phyloP scores from a whole-genome alignment of 179 eudicot genomes.

The Heliamphora pulchella region DNA sequence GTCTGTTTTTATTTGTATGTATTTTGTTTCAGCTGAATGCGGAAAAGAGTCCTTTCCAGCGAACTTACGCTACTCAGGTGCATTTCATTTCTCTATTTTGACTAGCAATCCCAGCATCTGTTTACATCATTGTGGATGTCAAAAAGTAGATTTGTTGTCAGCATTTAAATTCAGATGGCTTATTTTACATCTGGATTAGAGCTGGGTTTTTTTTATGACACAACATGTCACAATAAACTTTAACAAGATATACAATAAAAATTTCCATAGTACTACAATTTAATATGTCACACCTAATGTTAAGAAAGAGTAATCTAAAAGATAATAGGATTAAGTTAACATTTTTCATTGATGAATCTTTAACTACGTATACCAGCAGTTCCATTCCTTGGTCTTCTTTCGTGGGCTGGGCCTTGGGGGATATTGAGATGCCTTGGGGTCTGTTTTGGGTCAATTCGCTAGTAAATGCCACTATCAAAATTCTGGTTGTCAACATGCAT shows the following conservation, averaged over 20 bases:
- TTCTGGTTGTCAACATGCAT: background rate
- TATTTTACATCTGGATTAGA: background rate
- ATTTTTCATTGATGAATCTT: background rate
- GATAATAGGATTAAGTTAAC: background rate
- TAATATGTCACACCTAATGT: background rate
- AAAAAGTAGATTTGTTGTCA: background rate
- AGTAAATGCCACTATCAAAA: background rate
- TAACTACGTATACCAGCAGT: background rate
- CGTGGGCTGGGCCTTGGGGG: background rate
- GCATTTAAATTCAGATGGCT: background rate
- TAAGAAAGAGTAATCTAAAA: background rate
- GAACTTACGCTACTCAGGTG: constrained; percentile 55
- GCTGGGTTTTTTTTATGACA: too few relatives aligned
- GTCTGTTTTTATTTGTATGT: background rate
- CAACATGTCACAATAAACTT: background rate
- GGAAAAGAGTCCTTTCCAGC: constrained; percentile 56
- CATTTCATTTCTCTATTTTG: background rate
- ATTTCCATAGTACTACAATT: background rate
- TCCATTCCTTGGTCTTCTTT: background rate
- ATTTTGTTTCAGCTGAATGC: constrained; percentile 36
- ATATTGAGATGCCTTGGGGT: background rate
- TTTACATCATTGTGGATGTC: background rate
- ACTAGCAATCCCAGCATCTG: background rate
- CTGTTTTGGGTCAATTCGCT: background rate
- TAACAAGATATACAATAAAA: too few relatives aligned